Evolutionary conservation across 257 asterid genomes (phyloP).

Genomic region (Striga asiatica): DNA sequence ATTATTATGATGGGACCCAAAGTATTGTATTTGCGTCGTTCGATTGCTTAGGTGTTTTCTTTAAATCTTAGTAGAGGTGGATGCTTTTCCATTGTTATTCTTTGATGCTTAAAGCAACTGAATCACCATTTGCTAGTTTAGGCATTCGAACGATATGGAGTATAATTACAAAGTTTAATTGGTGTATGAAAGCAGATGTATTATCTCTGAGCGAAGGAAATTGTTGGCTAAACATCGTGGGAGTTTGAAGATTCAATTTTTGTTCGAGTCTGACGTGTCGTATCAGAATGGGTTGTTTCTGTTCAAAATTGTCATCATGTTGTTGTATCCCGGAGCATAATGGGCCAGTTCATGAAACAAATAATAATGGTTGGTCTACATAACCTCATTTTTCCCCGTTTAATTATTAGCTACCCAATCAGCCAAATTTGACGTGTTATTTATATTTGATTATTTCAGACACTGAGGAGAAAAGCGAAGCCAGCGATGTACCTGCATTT

Average conservation of each 20-base stretch:
- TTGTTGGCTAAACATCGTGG: slow-evolving; percentile 11
- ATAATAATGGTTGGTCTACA: slow-evolving; percentile 26
- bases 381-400: background rate
- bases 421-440: slow-evolving; percentile 1
- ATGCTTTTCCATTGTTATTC: background rate
- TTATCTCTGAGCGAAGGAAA: slow-evolving; percentile 12
- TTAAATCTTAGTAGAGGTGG: too few relatives aligned
- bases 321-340: slow-evolving; percentile 34
- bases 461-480: slow-evolving; percentile 64
- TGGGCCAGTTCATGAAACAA: slow-evolving; percentile 34
- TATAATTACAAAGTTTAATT: background rate
- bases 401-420: background rate
- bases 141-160: slow-evolving; percentile 3
- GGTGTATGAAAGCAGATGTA: slow-evolving; percentile 16
- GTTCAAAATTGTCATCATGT: slow-evolving; percentile 35
- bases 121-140: background rate
- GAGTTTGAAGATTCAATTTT: slow-evolving; percentile 11
- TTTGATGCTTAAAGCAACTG: background rate
- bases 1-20: too few relatives aligned
- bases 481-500: slow-evolving; percentile 59
- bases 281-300: slow-evolving; percentile 41
- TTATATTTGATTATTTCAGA: slow-evolving; percentile 29
- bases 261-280: slow-evolving; percentile 9
- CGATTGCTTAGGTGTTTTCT: too few relatives aligned
- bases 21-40: too few relatives aligned